Conservation (phyloP, 176 grass and related monocot genomes). For the Aegilops speltoides region DNA sequence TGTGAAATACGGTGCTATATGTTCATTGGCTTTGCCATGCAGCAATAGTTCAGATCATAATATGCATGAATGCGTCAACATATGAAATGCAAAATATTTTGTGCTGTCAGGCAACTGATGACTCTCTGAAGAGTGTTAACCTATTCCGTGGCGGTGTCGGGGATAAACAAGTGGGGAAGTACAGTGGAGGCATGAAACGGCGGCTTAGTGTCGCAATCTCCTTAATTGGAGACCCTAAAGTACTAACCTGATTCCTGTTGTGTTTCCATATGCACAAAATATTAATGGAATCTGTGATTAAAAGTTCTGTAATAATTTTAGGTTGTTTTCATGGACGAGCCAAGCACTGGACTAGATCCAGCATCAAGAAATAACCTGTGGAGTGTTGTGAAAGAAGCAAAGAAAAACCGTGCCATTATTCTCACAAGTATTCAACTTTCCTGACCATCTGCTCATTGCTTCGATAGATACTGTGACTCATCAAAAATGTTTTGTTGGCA, state of each 20-base stretch:
- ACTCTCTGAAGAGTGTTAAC: slow-evolving; percentile 81
- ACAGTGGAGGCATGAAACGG: slow-evolving; percentile 90
- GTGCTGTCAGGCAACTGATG: slow-evolving; percentile 63
- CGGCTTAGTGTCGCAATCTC: slow-evolving; percentile 80
- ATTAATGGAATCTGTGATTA: background rate
- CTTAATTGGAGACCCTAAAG: slow-evolving; percentile 75
- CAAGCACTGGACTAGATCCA: slow-evolving; percentile 87
- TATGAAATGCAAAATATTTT: slow-evolving; percentile 4
- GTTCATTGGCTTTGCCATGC: background rate
- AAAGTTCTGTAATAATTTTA: slow-evolving; percentile 6
- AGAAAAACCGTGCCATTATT: slow-evolving; percentile 79
- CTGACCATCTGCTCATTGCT: background rate
- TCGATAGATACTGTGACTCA: background rate
- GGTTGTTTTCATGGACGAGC: slow-evolving; percentile 98
- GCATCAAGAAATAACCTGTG: slow-evolving; percentile 81
- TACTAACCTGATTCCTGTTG: slow-evolving; percentile 13
- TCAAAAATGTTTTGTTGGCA: slow-evolving; percentile 16
- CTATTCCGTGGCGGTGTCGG: slow-evolving; percentile 62
- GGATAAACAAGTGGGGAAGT: slow-evolving; percentile 80
- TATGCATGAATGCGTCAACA: slow-evolving; percentile 2
- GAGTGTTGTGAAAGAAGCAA: slow-evolving; percentile 77
- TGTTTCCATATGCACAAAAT: slow-evolving; percentile 11
- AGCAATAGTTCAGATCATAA: background rate
- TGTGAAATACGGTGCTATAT: background rate
- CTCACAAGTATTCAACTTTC: slow-evolving; percentile 70